A percentile compares a stretch with the other conserved stretches of the same genome.
Evolutionary conservation across 2,329 filamentous ascomycete species (phyloP).

Genomic region (Chaetomium sp.): DNA sequence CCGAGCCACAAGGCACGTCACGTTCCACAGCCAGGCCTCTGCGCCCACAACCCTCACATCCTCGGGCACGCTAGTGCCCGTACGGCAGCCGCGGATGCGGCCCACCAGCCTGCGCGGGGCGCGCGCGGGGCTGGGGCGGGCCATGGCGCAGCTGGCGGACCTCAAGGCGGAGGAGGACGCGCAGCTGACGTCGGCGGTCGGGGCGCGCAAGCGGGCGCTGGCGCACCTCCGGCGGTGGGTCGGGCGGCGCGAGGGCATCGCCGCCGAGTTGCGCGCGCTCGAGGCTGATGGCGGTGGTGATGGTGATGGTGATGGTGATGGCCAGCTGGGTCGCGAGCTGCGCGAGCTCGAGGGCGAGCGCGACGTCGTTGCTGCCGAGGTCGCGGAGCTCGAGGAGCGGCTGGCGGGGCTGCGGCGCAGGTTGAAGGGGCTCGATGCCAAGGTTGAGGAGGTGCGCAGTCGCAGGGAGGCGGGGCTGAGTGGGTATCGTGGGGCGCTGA

Average conservation of each 20-base stretch:
- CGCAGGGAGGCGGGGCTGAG: slow-evolving; percentile 70
- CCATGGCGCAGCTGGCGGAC: slow-evolving; percentile 64
- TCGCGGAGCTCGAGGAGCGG: slow-evolving; percentile 65
- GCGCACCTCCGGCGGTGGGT: slow-evolving; percentile 57
- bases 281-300: slow-evolving; percentile 52
- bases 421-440: slow-evolving; percentile 59
- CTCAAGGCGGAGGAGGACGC: slow-evolving; percentile 71
- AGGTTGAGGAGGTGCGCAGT: slow-evolving; percentile 65
- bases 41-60: slow-evolving; percentile 37
- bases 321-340: slow-evolving; percentile 61
- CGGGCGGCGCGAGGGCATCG: slow-evolving; percentile 53
- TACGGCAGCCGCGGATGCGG: slow-evolving; percentile 58
- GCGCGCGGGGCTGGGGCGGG: slow-evolving; percentile 63
- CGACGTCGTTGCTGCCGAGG: slow-evolving; percentile 59
- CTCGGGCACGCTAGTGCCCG: slow-evolving; percentile 57
- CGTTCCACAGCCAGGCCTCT: slow-evolving; percentile 45
- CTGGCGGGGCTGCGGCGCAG: slow-evolving; percentile 62
- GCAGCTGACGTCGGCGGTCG: slow-evolving; percentile 59
- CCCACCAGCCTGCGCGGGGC: slow-evolving; percentile 62
- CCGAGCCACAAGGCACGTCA: slow-evolving; percentile 18
- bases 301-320: slow-evolving; percentile 55
- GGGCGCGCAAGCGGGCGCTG: slow-evolving; percentile 59
- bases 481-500: slow-evolving; percentile 68
- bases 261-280: slow-evolving; percentile 55
- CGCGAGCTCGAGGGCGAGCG: slow-evolving; percentile 60